Evolutionary conservation across 352 stramenopile species (phyloP).

Genomic region (Pythium dissotocum): DNA sequence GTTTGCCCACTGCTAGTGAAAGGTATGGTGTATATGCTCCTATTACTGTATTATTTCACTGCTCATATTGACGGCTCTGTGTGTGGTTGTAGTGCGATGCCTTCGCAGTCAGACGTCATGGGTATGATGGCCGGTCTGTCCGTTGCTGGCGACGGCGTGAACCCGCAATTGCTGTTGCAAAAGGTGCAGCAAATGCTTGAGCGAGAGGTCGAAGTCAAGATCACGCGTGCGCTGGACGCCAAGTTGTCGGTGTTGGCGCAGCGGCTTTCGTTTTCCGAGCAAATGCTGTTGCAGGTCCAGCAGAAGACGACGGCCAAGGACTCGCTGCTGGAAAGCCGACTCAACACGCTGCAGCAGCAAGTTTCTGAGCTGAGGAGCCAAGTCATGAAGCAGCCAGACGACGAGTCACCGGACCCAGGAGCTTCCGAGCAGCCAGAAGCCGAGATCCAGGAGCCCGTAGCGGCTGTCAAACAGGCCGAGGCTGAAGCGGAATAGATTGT

Average conservation of each 20-base stretch:
- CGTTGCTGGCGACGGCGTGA: constrained; percentile 17
- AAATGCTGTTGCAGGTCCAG: constrained; percentile 60
- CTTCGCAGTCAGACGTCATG: constrained; percentile 15
- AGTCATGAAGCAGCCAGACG: not conserved
- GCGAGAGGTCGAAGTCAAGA: constrained; percentile 68
- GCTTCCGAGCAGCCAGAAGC: not conserved
- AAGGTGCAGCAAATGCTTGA: constrained; percentile 66
- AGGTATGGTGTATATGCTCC: not conserved
- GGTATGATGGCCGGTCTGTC: constrained; percentile 18
- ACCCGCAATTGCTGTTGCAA: constrained; percentile 45
- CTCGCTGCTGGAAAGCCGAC: constrained; percentile 34
- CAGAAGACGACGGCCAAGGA: constrained; percentile 51
- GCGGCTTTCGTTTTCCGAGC: constrained; percentile 63
- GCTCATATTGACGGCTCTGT: not conserved
- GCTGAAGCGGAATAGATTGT: not conserved
- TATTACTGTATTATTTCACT: not conserved
- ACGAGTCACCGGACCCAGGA: not conserved
- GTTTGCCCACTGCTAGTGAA: not conserved
- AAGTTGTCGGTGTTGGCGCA: constrained; percentile 59
- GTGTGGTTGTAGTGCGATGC: constrained; percentile 3
- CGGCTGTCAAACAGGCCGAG: not conserved
- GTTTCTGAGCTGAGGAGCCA: constrained; percentile 27
- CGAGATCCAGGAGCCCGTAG: not conserved
- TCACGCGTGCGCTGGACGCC: constrained; percentile 53
- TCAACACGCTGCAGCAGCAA: constrained; percentile 49